These are phyloP conservation scores for Zygosaccharomyces kombuchaensis DNA, from an alignment of 805 yeast species.

Conservation along the genomic window DNA sequence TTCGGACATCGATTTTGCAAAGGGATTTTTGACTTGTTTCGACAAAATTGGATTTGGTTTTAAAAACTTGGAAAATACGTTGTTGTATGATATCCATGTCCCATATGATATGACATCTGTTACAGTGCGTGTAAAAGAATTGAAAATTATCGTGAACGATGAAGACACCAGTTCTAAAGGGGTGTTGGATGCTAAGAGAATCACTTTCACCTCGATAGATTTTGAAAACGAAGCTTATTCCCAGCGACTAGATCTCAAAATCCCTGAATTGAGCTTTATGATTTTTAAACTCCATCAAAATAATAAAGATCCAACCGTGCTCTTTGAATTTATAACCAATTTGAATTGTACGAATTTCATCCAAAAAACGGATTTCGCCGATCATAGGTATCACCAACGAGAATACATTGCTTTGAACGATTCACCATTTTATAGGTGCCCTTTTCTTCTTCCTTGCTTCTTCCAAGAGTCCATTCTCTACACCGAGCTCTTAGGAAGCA, in stretches of 20 bases:
- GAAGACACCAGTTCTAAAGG: slow-evolving; percentile 28
- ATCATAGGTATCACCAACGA: slow-evolving; percentile 52
- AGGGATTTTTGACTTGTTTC: slow-evolving; percentile 41
- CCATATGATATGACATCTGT: slow-evolving; percentile 69
- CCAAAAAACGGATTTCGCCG: slow-evolving; percentile 45
- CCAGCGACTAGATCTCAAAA: slow-evolving; percentile 43
- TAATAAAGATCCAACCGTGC: slow-evolving; percentile 18
- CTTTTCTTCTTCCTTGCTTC: slow-evolving; percentile 59
- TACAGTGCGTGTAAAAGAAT: slow-evolving; percentile 47
- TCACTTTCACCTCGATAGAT: slow-evolving; percentile 54
- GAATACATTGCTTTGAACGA: slow-evolving; percentile 67
- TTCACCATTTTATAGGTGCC: slow-evolving; percentile 75
- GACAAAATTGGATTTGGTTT: slow-evolving; percentile 57
- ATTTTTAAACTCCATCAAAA: slow-evolving; percentile 13
- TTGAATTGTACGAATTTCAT: slow-evolving; percentile 55
- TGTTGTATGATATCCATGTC: slow-evolving; percentile 51
- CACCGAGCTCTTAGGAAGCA: slow-evolving; percentile 45
- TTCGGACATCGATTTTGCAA: slow-evolving; percentile 45
- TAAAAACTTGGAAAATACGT: slow-evolving; percentile 69
- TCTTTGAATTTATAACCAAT: slow-evolving; percentile 52
- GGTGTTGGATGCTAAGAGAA: slow-evolving; percentile 21
- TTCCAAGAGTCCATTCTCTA: slow-evolving; percentile 44
- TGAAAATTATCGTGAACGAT: slow-evolving; percentile 42
- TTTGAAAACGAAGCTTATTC: slow-evolving; percentile 65
- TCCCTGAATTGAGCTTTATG: slow-evolving; percentile 44